Base-by-base conservation (phyloP, 768 basidiomycete species). In the Harrya chromipes region DNA sequence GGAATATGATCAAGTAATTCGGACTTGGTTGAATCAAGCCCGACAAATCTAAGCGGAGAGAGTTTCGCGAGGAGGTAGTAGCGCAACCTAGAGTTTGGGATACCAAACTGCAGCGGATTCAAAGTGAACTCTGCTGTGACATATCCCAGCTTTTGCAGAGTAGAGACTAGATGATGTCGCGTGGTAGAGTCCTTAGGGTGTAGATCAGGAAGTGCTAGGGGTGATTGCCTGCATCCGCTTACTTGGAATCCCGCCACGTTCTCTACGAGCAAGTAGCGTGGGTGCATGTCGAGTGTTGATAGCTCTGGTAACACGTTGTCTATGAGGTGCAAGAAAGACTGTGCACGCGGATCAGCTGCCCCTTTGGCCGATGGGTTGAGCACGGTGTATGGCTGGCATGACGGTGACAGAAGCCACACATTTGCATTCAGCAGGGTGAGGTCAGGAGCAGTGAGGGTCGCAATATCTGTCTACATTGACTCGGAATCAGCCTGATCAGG, bases 201-300 rank as follows among this genome's bases (percentile, higher is more conserved):
- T 38, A 41, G 35, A 34, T 53, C 27, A 60, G 38, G 11, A 26
- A 26, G 31, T 33, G 33, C 40, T 20, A 8, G 41, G 12, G 8
- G 13, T 6, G 7, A 20, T 13, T 40, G 12, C 20, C 19, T 43
- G 17, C 21, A 33, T 27, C 35, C 41, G 66, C 65, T 59, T 63
- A 87, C 89, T 81, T 89, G 86, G 56, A 91, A 91, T 8, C 87
- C 88, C 10, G 83, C 86, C 4, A 92, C 90, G 56, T 91, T 91
- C 62, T 91, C 90, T 9, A 92, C 72, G 11, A 91, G 73, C 10
- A 91, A 60, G 50, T 75, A 77, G 4, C 66, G 68, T 5, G 90
- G 90, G 47, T 82, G 79, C 4, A 65, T 66, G 31, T 70, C 58
- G 9, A 58, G 61, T 4, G 55, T 49, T 9, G 71, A 78, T 43